Conservation (phyloP, 2,329 filamentous ascomycete genomes). For the Hymenoscyphus occultus region DNA sequence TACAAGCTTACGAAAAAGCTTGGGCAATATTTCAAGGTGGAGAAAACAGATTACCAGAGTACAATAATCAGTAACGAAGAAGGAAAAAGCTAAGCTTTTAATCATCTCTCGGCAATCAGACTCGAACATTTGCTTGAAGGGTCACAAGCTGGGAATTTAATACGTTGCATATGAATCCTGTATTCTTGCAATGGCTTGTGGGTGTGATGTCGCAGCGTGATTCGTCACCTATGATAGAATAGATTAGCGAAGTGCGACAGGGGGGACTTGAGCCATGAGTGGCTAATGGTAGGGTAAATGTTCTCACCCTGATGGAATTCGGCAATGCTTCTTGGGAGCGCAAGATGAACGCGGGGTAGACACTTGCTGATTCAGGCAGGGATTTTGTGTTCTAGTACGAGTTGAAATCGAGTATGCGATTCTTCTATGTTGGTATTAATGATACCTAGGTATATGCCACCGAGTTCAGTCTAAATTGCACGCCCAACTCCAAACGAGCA, state of each 20-base stretch:
- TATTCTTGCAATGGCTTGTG: neutral
- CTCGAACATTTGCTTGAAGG: neutral
- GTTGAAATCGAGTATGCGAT: neutral
- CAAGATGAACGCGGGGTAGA: neutral
- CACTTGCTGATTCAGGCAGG: neutral
- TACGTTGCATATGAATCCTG: neutral
- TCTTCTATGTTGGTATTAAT: constrained; percentile 2
- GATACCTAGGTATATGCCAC: neutral
- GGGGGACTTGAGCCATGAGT: neutral
- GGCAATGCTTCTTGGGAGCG: neutral
- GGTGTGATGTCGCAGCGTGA: neutral
- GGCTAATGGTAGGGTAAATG: constrained; percentile 9
- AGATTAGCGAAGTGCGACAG: constrained; percentile 8
- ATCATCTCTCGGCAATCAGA: neutral
- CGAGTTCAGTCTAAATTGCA: neutral
- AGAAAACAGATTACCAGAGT: neutral
- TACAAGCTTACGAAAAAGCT: neutral
- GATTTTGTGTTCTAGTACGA: neutral
- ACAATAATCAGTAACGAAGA: neutral
- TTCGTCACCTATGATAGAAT: constrained; percentile 14
- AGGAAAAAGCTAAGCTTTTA: constrained; percentile 10
- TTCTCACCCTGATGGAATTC: constrained; percentile 7
- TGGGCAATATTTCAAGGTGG: neutral
- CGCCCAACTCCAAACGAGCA: neutral
- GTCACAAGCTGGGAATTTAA: neutral